phyloP scores from a whole-genome alignment of 129 eudicot genomes.

The Glebionis coronaria region DNA sequence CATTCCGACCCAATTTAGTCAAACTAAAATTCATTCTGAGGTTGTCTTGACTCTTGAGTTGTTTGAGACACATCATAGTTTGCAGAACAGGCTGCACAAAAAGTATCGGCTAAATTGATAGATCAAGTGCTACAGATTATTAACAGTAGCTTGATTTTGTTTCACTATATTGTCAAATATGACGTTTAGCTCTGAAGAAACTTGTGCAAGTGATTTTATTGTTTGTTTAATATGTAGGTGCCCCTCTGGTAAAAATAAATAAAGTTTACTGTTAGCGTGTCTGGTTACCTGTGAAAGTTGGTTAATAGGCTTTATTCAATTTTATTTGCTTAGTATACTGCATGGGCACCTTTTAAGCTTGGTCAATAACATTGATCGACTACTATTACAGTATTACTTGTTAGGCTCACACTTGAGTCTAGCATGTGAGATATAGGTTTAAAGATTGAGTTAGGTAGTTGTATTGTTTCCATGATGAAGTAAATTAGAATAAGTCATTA shows the following conservation, averaged over 20 bases:
- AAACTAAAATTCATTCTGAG: too few relatives aligned
- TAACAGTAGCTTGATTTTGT: slow-evolving; percentile 17
- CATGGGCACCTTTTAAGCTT: slow-evolving; percentile 15
- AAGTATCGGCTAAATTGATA: neutral
- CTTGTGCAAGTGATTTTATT: neutral
- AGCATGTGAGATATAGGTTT: too few relatives aligned
- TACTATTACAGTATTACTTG: too few relatives aligned
- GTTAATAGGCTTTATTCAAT: neutral
- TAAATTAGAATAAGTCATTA: too few relatives aligned
- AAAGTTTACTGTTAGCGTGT: neutral
- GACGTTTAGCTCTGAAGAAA: neutral
- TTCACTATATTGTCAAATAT: slow-evolving; percentile 2
- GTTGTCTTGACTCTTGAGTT: too few relatives aligned
- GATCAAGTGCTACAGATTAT: slow-evolving; percentile 10
- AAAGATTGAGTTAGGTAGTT: too few relatives aligned
- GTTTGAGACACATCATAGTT: too few relatives aligned
- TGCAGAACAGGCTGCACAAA: too few relatives aligned
- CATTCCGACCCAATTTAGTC: too few relatives aligned
- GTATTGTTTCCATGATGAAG: too few relatives aligned
- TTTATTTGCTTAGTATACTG: slow-evolving; percentile 13
- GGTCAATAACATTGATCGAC: neutral
- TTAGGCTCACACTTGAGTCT: too few relatives aligned
- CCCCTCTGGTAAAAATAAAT: neutral
- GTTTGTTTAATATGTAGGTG: slow-evolving; percentile 10
- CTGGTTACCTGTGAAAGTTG: neutral